Evolutionary conservation across 2,329 filamentous ascomycete genomes (phyloP).

Genomic region (Clarireedia paspali): DNA sequence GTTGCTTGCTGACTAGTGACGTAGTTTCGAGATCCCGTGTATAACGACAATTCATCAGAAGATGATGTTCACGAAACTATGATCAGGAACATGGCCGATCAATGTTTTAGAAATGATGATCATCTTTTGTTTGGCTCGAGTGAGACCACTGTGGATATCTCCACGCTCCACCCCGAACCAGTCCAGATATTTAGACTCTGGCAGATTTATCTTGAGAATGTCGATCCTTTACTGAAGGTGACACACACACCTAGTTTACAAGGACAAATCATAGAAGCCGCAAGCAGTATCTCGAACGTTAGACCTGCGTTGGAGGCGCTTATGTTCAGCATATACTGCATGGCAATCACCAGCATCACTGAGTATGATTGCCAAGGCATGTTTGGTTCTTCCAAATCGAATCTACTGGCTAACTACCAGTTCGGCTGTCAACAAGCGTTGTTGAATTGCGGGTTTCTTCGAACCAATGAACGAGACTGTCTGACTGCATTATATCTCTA

Average conservation of each 20-base stretch:
- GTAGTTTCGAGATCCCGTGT: constrained; percentile 25
- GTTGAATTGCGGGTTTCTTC: constrained; percentile 34
- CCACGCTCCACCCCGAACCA: constrained; percentile 45
- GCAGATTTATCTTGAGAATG: constrained; percentile 66
- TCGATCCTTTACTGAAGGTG: constrained; percentile 66
- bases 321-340: constrained; percentile 58
- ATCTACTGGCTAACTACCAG: constrained; percentile 35
- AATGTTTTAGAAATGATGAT: constrained; percentile 35
- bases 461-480: constrained; percentile 35
- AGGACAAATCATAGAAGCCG: constrained; percentile 55
- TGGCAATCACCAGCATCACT: constrained; percentile 48
- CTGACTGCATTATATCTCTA: constrained; percentile 47
- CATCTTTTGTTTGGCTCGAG: constrained; percentile 45
- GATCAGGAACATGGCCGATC: constrained; percentile 40
- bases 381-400: constrained; percentile 32
- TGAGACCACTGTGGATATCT: constrained; percentile 35
- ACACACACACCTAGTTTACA: constrained; percentile 67
- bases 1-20: constrained; percentile 12
- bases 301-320: constrained; percentile 53
- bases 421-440: constrained; percentile 40
- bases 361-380: constrained; percentile 42
- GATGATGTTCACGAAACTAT: constrained; percentile 31
- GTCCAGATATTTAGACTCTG: constrained; percentile 64
- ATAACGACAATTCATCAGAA: constrained; percentile 28
- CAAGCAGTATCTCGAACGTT: constrained; percentile 45